These are phyloP conservation scores for Cordyceps farinosa DNA, from an alignment of 2,329 filamentous ascomycete species.

Conservation along the genomic window DNA sequence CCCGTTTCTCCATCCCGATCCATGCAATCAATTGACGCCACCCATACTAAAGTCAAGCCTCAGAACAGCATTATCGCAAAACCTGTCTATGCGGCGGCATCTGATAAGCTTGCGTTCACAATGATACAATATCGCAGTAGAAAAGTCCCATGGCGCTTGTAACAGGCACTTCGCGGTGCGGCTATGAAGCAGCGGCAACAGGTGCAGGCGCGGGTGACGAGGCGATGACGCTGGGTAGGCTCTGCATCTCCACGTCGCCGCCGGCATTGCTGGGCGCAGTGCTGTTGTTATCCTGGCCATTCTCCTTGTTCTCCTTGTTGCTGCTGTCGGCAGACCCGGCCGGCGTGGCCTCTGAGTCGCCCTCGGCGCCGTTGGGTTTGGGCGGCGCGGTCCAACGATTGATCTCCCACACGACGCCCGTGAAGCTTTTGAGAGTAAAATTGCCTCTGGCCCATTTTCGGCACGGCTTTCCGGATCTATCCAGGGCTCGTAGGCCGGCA, in stretches of 20 bases:
- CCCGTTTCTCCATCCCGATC: neutral
- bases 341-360: slow-evolving; percentile 44
- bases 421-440: slow-evolving; percentile 88
- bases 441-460: slow-evolving; percentile 84
- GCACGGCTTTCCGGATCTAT: slow-evolving; percentile 87
- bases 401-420: slow-evolving; percentile 77
- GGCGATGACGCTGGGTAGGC: slow-evolving; percentile 47
- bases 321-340: slow-evolving; percentile 48
- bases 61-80: neutral
- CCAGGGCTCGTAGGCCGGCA: slow-evolving; percentile 87
- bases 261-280: slow-evolving; percentile 42
- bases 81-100: neutral
- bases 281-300: slow-evolving; percentile 49
- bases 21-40: slow-evolving; percentile 8
- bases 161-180: neutral
- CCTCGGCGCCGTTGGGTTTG: slow-evolving; percentile 46
- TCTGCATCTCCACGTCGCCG: slow-evolving; percentile 51
- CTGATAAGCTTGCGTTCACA: neutral
- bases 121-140: neutral
- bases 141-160: neutral
- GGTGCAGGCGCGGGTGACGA: slow-evolving; percentile 46
- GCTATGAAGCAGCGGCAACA: slow-evolving; percentile 43
- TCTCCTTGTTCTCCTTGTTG: slow-evolving; percentile 64
- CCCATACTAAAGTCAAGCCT: neutral
- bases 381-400: slow-evolving; percentile 76